Base-by-base conservation (phyloP, 225 moss, liverwort and hornwort genomes). In the Pseudisothecium myosuroides region DNA sequence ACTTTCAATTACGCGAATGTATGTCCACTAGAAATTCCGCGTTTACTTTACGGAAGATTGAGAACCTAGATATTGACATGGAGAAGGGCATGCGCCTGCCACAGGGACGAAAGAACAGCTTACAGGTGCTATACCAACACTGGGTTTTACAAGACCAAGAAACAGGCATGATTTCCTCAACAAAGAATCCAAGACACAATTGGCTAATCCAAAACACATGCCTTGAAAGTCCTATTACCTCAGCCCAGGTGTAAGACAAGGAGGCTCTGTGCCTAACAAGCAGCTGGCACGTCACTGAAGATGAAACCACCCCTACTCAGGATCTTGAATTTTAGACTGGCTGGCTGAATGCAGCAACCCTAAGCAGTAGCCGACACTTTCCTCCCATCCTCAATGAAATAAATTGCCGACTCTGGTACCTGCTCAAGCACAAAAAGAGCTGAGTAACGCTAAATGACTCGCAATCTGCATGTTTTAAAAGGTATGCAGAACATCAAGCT, bases 361-460 rank as follows among this genome's bases (percentile, higher is more conserved):
- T 97, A 98, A 87, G 94, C 96, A 69, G 82, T 68, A 16, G 98
- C 98, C 83, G 97, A 91, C 32, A 98, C 97, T 92, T 97, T 97
- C 90, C 96, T 94, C 88, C 97, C 98, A 86, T 98, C 97, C 89
- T 98, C 97, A 63, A 98, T 97, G 80, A 97, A 98, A 88, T 92
- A 98, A 90, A 97, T 97, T 41, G 98, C 97, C 23, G 96, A 96
- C 85, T 97, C 96, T 84, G 96, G 97, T 85, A 98, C 95, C 98
- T 98, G 96, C 41, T 86, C 63, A 89, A 68, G 79, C 71, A 83
- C 37, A 39, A 49, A 68, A 67, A 54, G 52, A 86, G 32, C 72
- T 63, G 64, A 92, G 68, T 67, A 49, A n/a, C 41, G 36, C 13
- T 37, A 32, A 78, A 79, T 78, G 36, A 79, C 58, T 84, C 62